Evolutionary conservation across 441 rosid species (phyloP), one percentile per base, ranked within the genome.

Genomic region (Bocquillonia castaneifolia): DNA sequence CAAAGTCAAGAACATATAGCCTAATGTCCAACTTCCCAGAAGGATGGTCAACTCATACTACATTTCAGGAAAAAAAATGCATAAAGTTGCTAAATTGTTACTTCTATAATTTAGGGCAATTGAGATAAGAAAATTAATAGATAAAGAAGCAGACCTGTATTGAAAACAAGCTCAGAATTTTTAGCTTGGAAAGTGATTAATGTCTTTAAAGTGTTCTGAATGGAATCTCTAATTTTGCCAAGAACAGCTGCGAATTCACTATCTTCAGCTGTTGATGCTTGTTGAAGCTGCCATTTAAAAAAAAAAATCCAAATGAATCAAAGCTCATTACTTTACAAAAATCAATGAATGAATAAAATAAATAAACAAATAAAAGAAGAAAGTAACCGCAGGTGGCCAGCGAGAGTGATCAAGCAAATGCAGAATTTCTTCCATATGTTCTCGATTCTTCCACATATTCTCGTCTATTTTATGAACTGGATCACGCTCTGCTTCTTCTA

Each of bases 401-500:
- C 76, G 86, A 47, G 92, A 83, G 68, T 77, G 78, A 63, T 85
- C 84, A 53, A 91, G 89, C 72, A 93, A 77, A 78, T 78, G 88
- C 34, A 91, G 48, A 57, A 89, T 87, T 84, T 93, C 97, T 71
- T 93, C 97, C 79, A 93, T 80, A 65, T 86, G 92, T 74, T 89
- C 97, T 58, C 97, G 83, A 74, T 93, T 89, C 85, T 86, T 93
- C 97, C 99, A 93, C 93, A 93, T 83, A 80, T 93, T 93, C 83
- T 91, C 97, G 62, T 93, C 99, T 22, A 93, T 87, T 79, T 93
- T 93, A 76, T 88, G 96, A n/a, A 96, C 84, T 53, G 96, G 86
- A 76, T 75, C 81, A 52, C 67, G 69, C 42, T 79, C 84, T 8
- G 92, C 84, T 80, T 91, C 93, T 51, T 79, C 79, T 25, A 88